Evolutionary conservation across 1,139 yeast species (phyloP).

Genomic region (Suhomyces chickasaworum): DNA sequence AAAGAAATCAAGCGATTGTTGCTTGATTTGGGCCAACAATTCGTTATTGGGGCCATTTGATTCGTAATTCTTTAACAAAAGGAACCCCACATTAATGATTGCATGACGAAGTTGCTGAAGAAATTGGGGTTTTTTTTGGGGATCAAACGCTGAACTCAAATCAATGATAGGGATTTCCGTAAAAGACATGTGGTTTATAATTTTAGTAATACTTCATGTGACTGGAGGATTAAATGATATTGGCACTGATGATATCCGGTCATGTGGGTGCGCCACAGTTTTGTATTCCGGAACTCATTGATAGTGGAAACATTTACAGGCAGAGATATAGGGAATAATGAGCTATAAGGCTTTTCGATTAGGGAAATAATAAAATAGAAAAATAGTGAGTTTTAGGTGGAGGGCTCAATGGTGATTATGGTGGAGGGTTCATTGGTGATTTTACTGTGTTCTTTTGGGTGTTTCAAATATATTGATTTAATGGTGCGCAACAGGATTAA

Average conservation of each 20-base stretch:
- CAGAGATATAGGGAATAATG: no score
- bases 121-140: constrained; percentile 45
- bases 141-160: constrained; percentile 34
- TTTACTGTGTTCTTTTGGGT: no score
- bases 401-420: no score
- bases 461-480: no score
- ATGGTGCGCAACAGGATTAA: no score
- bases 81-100: constrained; percentile 61
- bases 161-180: constrained; percentile 40
- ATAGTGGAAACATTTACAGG: no score
- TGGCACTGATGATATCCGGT: neutral
- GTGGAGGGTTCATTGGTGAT: no score
- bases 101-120: constrained; percentile 53
- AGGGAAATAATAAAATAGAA: no score
- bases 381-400: no score
- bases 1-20: constrained; percentile 52
- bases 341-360: neutral
- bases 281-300: neutral
- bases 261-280: constrained; percentile 8
- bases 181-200: constrained; percentile 22
- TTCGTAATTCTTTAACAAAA: constrained; percentile 50
- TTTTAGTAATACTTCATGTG: neutral
- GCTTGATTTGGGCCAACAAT: constrained; percentile 43
- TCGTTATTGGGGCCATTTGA: constrained; percentile 36
- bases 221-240: neutral